A percentile compares a stretch with the other conserved stretches of the same genome.
Conservation (phyloP, 192 early-diverging fungal species). For the Coemansia sp. region DNA sequence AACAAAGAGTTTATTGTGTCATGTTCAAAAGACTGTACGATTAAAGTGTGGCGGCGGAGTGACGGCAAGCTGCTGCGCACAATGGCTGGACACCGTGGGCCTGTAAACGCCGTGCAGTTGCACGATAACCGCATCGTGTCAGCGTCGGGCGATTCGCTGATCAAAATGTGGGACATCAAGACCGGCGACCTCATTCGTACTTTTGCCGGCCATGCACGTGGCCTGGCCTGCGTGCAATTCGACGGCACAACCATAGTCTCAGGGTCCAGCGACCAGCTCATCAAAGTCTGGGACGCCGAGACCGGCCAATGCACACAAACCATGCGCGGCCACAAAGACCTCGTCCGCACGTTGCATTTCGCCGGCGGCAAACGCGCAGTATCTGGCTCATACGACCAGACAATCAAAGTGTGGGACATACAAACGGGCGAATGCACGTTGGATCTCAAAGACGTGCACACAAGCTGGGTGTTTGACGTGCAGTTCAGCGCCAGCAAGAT, state of each 20-base stretch:
- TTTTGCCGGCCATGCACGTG: slow-evolving; percentile 78
- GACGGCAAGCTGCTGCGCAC: slow-evolving; percentile 63
- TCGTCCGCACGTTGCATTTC: slow-evolving; percentile 84
- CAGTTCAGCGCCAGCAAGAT: slow-evolving; percentile 81
- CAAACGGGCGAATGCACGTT: slow-evolving; percentile 72
- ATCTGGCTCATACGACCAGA: slow-evolving; percentile 90
- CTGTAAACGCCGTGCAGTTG: slow-evolving; percentile 91
- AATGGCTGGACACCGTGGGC: slow-evolving; percentile 82
- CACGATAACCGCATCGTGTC: slow-evolving; percentile 69
- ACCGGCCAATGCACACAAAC: slow-evolving; percentile 65
- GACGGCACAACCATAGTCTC: slow-evolving; percentile 74
- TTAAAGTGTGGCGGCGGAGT: slow-evolving; percentile 82
- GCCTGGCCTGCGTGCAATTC: slow-evolving; percentile 83
- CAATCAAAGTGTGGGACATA: slow-evolving; percentile 93
- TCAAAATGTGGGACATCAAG: slow-evolving; percentile 78
- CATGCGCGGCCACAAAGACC: slow-evolving; percentile 65
- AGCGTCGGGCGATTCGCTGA: slow-evolving; percentile 78
- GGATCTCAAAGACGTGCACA: slow-evolving; percentile 73
- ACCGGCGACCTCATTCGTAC: slow-evolving; percentile 71
- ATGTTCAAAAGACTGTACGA: slow-evolving; percentile 91
- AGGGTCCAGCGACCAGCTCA: slow-evolving; percentile 79
- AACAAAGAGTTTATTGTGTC: slow-evolving; percentile 69
- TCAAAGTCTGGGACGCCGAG: slow-evolving; percentile 78
- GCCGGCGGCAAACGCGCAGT: slow-evolving; percentile 78
- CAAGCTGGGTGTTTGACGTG: slow-evolving; percentile 97